Conservation (phyloP, 2,329 filamentous ascomycete species). For the Diaporthe citriasiana region DNA sequence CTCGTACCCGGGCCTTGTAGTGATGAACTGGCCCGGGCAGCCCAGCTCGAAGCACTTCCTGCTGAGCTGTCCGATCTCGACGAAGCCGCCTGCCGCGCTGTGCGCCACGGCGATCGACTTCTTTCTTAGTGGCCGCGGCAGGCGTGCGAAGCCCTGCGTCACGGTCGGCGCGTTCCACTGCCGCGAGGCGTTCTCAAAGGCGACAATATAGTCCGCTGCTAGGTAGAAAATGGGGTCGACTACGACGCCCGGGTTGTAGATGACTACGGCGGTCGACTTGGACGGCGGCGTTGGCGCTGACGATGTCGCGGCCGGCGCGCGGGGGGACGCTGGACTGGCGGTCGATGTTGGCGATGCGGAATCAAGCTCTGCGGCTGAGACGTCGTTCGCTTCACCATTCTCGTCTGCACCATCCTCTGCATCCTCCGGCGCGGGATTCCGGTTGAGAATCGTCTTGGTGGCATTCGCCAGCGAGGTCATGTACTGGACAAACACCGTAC, state of each 20-base stretch:
- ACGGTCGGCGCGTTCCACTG: slow-evolving; percentile 44
- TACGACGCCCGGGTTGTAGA: slow-evolving; percentile 62
- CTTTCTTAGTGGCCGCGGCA: slow-evolving; percentile 39
- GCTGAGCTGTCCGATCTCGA: slow-evolving; percentile 37
- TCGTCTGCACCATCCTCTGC: background rate
- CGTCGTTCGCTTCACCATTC: background rate
- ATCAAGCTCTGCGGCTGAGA: slow-evolving; percentile 12
- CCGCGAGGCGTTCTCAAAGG: slow-evolving; percentile 55
- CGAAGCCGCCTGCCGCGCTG: slow-evolving; percentile 35
- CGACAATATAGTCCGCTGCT: slow-evolving; percentile 59
- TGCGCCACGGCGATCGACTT: slow-evolving; percentile 45
- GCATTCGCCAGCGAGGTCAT: slow-evolving; percentile 46
- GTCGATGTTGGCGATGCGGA: slow-evolving; percentile 17
- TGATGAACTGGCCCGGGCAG: slow-evolving; percentile 45
- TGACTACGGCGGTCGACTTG: slow-evolving; percentile 45
- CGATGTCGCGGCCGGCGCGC: slow-evolving; percentile 33
- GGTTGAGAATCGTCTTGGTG: slow-evolving; percentile 41
- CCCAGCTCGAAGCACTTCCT: slow-evolving; percentile 39
- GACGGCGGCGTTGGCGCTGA: slow-evolving; percentile 20
- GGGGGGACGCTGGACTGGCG: slow-evolving; percentile 25
- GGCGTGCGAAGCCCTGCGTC: slow-evolving; percentile 40
- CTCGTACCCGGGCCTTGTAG: slow-evolving; percentile 43
- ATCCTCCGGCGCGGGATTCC: slow-evolving; percentile 21
- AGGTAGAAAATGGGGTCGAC: slow-evolving; percentile 56
- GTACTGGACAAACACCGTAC: slow-evolving; percentile 43